These are phyloP conservation scores for Cladosporium sp. DNA, from an alignment of 2,329 filamentous ascomycete genomes.

Conservation along the genomic window DNA sequence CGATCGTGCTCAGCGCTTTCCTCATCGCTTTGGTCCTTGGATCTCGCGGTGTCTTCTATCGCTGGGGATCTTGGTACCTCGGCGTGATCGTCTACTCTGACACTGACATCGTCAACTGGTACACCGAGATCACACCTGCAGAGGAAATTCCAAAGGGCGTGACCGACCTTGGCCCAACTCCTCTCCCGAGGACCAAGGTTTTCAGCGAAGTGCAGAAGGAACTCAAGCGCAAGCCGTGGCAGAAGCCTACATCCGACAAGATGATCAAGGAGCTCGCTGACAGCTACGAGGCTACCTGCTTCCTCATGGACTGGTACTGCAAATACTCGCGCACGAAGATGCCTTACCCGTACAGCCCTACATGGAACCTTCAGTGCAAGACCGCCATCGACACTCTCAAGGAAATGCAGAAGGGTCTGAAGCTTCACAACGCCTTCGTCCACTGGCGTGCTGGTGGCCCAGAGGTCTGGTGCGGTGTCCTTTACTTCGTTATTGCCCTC, in stretches of 20 bases:
- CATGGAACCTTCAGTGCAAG: slow-evolving; percentile 53
- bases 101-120: slow-evolving; percentile 47
- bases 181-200: slow-evolving; percentile 42
- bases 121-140: slow-evolving; percentile 27
- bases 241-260: slow-evolving; percentile 37
- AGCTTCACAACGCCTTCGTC: slow-evolving; percentile 51
- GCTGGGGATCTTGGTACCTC: slow-evolving; percentile 55
- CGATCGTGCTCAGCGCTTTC: slow-evolving; percentile 49
- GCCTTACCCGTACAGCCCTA: slow-evolving; percentile 50
- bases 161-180: slow-evolving; percentile 45
- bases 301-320: slow-evolving; percentile 50
- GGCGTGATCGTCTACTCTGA: slow-evolving; percentile 46
- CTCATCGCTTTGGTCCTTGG: slow-evolving; percentile 46
- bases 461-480: slow-evolving; percentile 48
- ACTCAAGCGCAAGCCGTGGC: slow-evolving; percentile 37
- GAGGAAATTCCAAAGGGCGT: slow-evolving; percentile 38
- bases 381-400: slow-evolving; percentile 48
- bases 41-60: slow-evolving; percentile 48
- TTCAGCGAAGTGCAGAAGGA: slow-evolving; percentile 42
- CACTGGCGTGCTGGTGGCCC: slow-evolving; percentile 53
- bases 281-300: slow-evolving; percentile 49
- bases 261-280: slow-evolving; percentile 46
- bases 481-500: slow-evolving; percentile 51
- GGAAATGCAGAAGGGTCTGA: slow-evolving; percentile 49
- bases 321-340: slow-evolving; percentile 39